phyloP scores from a whole-genome alignment of 768 basidiomycete species.

The Rhizopogon sp. region DNA sequence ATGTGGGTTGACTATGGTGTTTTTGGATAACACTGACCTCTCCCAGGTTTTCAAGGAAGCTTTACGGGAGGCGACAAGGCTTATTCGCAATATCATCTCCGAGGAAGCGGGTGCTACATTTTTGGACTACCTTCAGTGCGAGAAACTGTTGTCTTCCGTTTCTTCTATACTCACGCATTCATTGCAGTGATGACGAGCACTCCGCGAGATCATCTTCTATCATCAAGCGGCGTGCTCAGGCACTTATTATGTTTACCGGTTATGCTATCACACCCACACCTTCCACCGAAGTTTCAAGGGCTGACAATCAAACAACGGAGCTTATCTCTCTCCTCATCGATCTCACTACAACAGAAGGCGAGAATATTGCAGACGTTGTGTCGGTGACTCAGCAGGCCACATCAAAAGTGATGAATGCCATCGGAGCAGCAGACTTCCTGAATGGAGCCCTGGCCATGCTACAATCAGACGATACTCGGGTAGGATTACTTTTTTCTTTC shows the following conservation, averaged over 20 bases:
- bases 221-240: slow-evolving; percentile 57
- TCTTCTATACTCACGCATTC: background rate
- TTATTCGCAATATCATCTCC: slow-evolving; percentile 41
- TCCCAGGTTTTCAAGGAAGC: slow-evolving; percentile 57
- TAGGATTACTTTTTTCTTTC: slow-evolving; percentile 24
- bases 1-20: slow-evolving; percentile 33
- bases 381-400: slow-evolving; percentile 47
- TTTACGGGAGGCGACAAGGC: slow-evolving; percentile 59
- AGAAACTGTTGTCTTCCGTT: background rate
- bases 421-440: slow-evolving; percentile 71
- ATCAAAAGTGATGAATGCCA: slow-evolving; percentile 49
- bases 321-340: slow-evolving; percentile 47
- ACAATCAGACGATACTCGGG: slow-evolving; percentile 45
- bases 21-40: background rate
- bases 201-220: slow-evolving; percentile 36
- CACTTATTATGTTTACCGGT: slow-evolving; percentile 62
- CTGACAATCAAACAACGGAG: slow-evolving; percentile 28
- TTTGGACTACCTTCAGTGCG: slow-evolving; percentile 55
- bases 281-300: background rate
- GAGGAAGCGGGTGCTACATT: slow-evolving; percentile 39
- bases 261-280: slow-evolving; percentile 36
- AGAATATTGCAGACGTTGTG: slow-evolving; percentile 37
- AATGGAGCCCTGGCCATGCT: slow-evolving; percentile 51
- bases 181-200: slow-evolving; percentile 55
- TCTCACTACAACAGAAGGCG: slow-evolving; percentile 37